Conservation (phyloP, 2,329 filamentous ascomycete species). For the Cadophora malorum region DNA sequence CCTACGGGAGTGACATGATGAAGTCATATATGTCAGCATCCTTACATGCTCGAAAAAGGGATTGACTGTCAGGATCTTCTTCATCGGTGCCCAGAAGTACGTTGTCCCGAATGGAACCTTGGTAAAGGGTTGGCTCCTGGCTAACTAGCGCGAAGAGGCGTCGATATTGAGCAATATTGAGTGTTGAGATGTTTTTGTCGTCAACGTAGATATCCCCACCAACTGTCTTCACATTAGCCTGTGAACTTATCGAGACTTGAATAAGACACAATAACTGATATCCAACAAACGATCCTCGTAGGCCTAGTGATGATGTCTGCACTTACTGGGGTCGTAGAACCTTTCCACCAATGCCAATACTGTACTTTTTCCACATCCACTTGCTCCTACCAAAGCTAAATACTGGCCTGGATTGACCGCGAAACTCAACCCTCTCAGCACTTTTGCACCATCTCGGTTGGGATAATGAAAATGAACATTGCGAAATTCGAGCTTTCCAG, state of each 20-base stretch:
- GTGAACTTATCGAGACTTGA: not conserved
- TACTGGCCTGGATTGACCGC: slow-evolving; percentile 76
- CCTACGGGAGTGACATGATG: slow-evolving; percentile 56
- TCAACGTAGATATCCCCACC: slow-evolving; percentile 6
- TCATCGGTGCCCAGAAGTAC: slow-evolving; percentile 68
- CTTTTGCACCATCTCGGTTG: slow-evolving; percentile 20
- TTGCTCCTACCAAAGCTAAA: slow-evolving; percentile 89
- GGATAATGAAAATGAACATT: slow-evolving; percentile 32
- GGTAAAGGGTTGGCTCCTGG: slow-evolving; percentile 75
- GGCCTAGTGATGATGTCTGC: not conserved
- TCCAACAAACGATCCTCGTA: not conserved
- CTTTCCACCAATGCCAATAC: slow-evolving; percentile 81
- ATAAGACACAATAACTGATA: not conserved
- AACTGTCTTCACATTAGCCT: not conserved
- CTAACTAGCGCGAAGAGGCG: slow-evolving; percentile 70
- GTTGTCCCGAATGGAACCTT: slow-evolving; percentile 70
- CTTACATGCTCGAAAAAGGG: slow-evolving; percentile 53
- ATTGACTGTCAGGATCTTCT: slow-evolving; percentile 56
- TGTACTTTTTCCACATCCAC: slow-evolving; percentile 78
- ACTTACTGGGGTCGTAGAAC: slow-evolving; percentile 79
- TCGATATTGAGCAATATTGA: slow-evolving; percentile 69
- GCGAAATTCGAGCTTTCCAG: slow-evolving; percentile 65
- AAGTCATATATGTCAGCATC: slow-evolving; percentile 59
- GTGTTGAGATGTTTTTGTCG: slow-evolving; percentile 43
- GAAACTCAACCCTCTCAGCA: slow-evolving; percentile 27